Conservation (phyloP, 1,284 basidiomycete genomes). For the Volvariella volvacea region DNA sequence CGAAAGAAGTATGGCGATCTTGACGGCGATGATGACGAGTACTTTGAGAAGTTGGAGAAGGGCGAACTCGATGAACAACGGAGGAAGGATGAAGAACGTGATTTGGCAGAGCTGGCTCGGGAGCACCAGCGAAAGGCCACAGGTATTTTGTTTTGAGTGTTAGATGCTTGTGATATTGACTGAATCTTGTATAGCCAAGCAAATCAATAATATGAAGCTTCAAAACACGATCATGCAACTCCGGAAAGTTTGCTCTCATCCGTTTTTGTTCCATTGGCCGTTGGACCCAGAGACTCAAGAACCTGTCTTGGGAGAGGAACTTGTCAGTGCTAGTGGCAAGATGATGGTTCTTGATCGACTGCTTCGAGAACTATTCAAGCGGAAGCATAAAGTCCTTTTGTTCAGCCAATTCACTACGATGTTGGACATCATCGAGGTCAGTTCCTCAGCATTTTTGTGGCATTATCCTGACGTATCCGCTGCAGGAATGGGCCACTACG, state of each 20-base stretch:
- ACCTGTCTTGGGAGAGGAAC: conserved; percentile 62
- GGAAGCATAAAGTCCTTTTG: conserved; percentile 85
- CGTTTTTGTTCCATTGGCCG: conserved; percentile 90
- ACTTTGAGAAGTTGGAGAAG: conserved; percentile 58
- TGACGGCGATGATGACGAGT: conserved; percentile 64
- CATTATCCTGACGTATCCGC: background rate
- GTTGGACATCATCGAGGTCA: conserved; percentile 89
- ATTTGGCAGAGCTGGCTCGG: conserved; percentile 29
- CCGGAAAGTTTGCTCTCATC: conserved; percentile 91
- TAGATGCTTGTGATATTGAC: background rate
- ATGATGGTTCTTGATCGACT: conserved; percentile 94
- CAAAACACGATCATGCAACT: conserved; percentile 96
- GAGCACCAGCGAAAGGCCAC: conserved; percentile 55
- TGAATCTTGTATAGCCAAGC: conserved; percentile 46
- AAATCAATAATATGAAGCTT: conserved; percentile 86
- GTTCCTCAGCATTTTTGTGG: conserved; percentile 10
- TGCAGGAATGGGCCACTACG: conserved; percentile 78
- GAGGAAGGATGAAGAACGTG: conserved; percentile 17
- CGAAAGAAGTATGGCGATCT: conserved; percentile 37
- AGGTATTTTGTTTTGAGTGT: conserved; percentile 36
- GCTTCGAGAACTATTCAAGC: conserved; percentile 76
- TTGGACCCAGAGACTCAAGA: conserved; percentile 56
- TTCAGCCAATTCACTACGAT: conserved; percentile 96
- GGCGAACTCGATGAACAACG: conserved; percentile 31
- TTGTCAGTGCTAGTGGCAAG: conserved; percentile 88